A percentile compares a stretch with the other conserved stretches of the same genome.
These are phyloP conservation scores for Phytophthora hybrid DNA, from an alignment of 352 stramenopile species.

Conservation along the genomic window DNA sequence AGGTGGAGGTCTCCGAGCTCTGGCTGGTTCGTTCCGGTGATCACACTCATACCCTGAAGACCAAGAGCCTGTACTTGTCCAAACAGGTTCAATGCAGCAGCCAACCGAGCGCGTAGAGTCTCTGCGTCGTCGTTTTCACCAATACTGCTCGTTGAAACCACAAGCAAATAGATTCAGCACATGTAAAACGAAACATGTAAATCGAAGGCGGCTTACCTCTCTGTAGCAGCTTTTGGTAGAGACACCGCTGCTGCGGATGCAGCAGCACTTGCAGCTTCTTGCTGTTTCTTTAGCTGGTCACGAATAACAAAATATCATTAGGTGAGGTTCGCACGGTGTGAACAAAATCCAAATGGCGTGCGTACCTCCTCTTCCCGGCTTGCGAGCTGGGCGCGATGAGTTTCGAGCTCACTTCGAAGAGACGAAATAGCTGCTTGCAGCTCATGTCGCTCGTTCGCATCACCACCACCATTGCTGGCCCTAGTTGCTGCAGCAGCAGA, in stretches of 20 bases:
- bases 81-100: constrained; percentile 37
- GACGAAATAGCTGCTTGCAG: constrained; percentile 34
- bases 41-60: constrained; percentile 25
- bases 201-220: constrained; percentile 16
- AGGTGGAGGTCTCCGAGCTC: constrained; percentile 36
- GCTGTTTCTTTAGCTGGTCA: constrained; percentile 28
- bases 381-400: constrained; percentile 18
- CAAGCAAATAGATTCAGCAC: neutral
- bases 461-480: constrained; percentile 6
- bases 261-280: constrained; percentile 10
- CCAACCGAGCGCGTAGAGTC: constrained; percentile 24
- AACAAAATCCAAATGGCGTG: neutral
- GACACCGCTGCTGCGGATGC: constrained; percentile 7
- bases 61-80: constrained; percentile 39
- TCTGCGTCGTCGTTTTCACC: constrained; percentile 25
- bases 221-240: constrained; percentile 3
- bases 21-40: constrained; percentile 16
- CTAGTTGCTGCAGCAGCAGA: constrained; percentile 25
- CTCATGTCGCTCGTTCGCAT: constrained; percentile 24
- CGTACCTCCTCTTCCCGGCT: constrained; percentile 35
- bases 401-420: constrained; percentile 34
- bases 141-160: constrained; percentile 14
- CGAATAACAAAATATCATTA: neutral
- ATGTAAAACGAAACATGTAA: too few species aligned
- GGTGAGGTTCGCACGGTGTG: neutral